These are phyloP conservation scores for Rhypophila decipiens DNA, from an alignment of 495 filamentous ascomycete genomes.

Conservation along the genomic window DNA sequence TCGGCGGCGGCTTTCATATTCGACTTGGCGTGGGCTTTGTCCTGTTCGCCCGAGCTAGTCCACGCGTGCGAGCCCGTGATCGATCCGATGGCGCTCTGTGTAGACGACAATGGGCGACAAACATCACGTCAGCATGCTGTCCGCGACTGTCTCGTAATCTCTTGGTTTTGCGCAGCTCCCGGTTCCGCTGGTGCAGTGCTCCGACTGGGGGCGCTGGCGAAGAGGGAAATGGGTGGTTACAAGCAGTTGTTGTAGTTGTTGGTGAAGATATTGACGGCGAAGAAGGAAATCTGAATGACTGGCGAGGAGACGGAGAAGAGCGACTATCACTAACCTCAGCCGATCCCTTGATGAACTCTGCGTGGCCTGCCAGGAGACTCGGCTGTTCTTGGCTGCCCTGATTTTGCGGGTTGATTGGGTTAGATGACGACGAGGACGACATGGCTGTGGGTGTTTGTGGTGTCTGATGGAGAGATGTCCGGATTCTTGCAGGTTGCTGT, in stretches of 20 bases:
- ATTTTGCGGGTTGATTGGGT: slow-evolving; percentile 12
- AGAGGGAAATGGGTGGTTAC: too few species aligned
- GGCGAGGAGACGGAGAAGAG: too few species aligned
- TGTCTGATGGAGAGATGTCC: background rate
- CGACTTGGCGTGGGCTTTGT: slow-evolving; percentile 37
- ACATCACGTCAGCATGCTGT: background rate
- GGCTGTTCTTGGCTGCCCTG: slow-evolving; percentile 23
- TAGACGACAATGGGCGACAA: background rate
- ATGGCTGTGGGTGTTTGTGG: slow-evolving; percentile 2
- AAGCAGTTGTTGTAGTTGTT: too few species aligned
- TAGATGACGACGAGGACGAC: too few species aligned
- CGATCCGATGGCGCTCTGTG: slow-evolving; percentile 32
- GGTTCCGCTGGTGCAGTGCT: too few species aligned
- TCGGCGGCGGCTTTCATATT: slow-evolving; percentile 35
- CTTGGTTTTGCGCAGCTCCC: background rate
- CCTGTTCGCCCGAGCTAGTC: slow-evolving; percentile 38
- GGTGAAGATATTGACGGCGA: too few species aligned
- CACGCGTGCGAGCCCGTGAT: slow-evolving; percentile 39
- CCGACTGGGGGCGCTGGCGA: too few species aligned
- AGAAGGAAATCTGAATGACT: too few species aligned
- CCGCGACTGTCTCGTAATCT: background rate
- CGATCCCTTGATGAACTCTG: slow-evolving; percentile 42
- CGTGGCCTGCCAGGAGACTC: slow-evolving; percentile 36
- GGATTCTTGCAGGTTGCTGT: background rate
- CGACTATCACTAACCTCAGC: slow-evolving; percentile 29